Evolutionary conservation across 805 yeast genomes (phyloP), one percentile per base, ranked within the genome.

Genomic region (Wickerhamiella qilinensis): DNA sequence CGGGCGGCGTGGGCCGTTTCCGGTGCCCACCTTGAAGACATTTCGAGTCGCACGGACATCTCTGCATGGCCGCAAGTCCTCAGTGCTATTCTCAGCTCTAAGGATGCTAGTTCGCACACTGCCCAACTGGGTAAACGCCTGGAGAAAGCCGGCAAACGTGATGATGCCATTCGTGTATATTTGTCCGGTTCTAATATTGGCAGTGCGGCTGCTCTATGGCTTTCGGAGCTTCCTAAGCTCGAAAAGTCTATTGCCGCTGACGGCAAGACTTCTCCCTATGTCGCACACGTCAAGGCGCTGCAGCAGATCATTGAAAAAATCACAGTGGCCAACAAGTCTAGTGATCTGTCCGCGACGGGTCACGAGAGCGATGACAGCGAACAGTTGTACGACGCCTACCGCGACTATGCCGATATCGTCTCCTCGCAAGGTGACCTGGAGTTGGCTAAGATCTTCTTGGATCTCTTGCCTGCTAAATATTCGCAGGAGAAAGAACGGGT

Each of bases 351-450:
- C 19, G n/a, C 39, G 14, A 47, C 46, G 14, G 34, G 35, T 3
- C 42, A 38, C 25, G 32, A 44, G 15, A 43, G 45, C 14, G 46
- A 43, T 11, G 49, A 46, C n/a, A 57, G 51, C 16, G 53, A 68
- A 16, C 70, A 62, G 30, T 60, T 76, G 38, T 69, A 75, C 48
- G 64, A 65, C 29, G 76, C 77, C 2, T 73, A 82, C 44, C 65
- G 83, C 46, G 97, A 91, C 58, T 91, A 80, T 57, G 76, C 93
- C 34, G 75, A 73, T 46, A 63, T 79, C 43, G 75, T 85, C 40
- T 78, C 94, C 3, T 74, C 84, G 20, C 75, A 69, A 52, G 97
- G 96, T 20, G 75, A 81, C 46, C 76, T 83, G 49, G 93, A 78
- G 8, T 63, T 88, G 47, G 96, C 97, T 1, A 68, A 65, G 41